Conservation (phyloP, 1,284 basidiomycete genomes). For the Irpex rosettiformis region DNA sequence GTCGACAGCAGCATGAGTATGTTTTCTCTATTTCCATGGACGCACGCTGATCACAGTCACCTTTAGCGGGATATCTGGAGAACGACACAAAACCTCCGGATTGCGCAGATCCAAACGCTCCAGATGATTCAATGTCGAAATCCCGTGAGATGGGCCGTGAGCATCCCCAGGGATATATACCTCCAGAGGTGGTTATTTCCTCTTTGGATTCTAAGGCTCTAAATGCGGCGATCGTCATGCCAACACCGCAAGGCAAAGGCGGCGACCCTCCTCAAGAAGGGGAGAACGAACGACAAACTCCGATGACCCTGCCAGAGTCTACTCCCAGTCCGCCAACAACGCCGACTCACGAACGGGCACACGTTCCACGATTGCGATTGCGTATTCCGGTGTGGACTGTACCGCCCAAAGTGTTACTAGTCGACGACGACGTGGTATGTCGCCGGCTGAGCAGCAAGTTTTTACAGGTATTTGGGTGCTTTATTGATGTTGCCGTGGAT, state of each 20-base stretch:
- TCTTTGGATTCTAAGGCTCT: slow-evolving; percentile 37
- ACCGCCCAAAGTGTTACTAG: slow-evolving; percentile 82
- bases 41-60: neutral
- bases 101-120: neutral
- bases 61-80: neutral
- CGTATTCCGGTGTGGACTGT: slow-evolving; percentile 85
- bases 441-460: slow-evolving; percentile 88
- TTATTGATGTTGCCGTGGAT: slow-evolving; percentile 91
- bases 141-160: neutral
- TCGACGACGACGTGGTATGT: slow-evolving; percentile 94
- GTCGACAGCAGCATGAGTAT: neutral
- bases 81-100: neutral
- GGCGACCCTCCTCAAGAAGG: slow-evolving; percentile 25
- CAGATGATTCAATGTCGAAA: neutral
- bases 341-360: slow-evolving; percentile 15
- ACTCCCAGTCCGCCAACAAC: slow-evolving; percentile 14
- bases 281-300: slow-evolving; percentile 21
- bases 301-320: slow-evolving; percentile 9
- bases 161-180: neutral
- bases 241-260: slow-evolving; percentile 27
- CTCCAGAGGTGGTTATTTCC: neutral
- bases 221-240: slow-evolving; percentile 24
- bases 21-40: neutral
- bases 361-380: slow-evolving; percentile 59
- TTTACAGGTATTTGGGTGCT: slow-evolving; percentile 92